Evolutionary conservation across 2,329 filamentous ascomycete species (phyloP), one percentile per base, ranked within the genome.

Genomic region (Colletotrichum siamense): DNA sequence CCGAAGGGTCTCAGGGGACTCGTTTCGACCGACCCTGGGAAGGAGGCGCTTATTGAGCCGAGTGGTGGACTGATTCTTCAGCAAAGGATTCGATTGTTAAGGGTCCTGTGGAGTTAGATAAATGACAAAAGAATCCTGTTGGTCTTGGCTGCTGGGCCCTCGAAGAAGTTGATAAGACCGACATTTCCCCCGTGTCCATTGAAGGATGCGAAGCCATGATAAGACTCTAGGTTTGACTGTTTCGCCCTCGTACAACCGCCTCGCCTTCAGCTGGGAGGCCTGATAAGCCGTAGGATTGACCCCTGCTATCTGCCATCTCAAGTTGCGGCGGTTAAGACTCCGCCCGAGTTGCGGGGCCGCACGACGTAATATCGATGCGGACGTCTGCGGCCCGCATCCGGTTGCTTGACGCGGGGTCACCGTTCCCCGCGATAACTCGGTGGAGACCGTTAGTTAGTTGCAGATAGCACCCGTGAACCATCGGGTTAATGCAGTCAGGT

Each of bases 21-120:
- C 71, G 71, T 6, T 70, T 49, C 18, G 74, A 75, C 32, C 64
- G 74, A 16, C 74, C 71, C 13, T 75, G 71, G 70, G 74, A 75
- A 24, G 71, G 74, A 39, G 74, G 74, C 18, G 74, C 74, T 7
- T 76, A 76, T 52, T 76, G 65, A 71, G 6, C 72, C 18, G 22
- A 28, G 18, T 67, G 28, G 18, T n/a, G 24, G 22, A 52, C 2
- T 28, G 18, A 32, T n/a, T 62, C 24, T 62, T 62, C 57, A 30
- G 18, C 26, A 16, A 32, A 30, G 57, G 18, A 34, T 28, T 28
- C 26, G 18, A 9, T 24, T 22, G n/a, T 8, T 22, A 22, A 22
- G 16, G 57, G 18, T 5, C 18, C 1, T n/a, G 28, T 34, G 57
- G 57, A 34, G 16, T 62, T 8, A 30, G 30, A n/a, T 52, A 22